Percentiles rank a stretch among this genome's conserved stretches.
Evolutionary conservation across 306 rosid species (phyloP).

Genomic region (Begonia loranthoides): DNA sequence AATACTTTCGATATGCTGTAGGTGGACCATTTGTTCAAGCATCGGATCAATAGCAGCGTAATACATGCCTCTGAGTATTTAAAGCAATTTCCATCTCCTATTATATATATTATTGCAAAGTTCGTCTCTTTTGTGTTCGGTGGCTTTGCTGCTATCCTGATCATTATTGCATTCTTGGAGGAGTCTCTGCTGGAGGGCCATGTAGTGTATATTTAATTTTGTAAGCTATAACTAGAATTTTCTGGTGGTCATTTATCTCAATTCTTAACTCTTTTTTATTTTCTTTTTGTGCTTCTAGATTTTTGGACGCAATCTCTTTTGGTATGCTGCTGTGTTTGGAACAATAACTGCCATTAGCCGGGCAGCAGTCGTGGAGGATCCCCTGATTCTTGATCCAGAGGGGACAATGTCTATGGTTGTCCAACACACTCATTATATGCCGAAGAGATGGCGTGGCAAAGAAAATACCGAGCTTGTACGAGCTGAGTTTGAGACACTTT

Average conservation of each 20-base stretch:
- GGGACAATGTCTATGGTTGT: conserved; percentile 81
- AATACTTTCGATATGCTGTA: conserved; percentile 15
- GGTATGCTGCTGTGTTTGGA: conserved; percentile 97
- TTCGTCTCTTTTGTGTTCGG: conserved; percentile 85
- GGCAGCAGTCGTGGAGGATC: conserved; percentile 56
- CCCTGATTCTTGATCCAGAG: conserved; percentile 63
- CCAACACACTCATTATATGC: conserved; percentile 92
- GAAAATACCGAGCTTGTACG: conserved; percentile 56
- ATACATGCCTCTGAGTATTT: conserved; percentile 70
- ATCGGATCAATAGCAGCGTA: conserved; percentile 72
- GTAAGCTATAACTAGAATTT: background rate
- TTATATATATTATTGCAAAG: conserved; percentile 66
- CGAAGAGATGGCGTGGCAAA: conserved; percentile 89
- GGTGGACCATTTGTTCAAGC: conserved; percentile 96
- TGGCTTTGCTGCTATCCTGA: conserved; percentile 86
- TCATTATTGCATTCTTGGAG: conserved; percentile 79
- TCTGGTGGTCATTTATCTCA: background rate
- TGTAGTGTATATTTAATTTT: conserved; percentile 32
- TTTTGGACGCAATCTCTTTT: conserved; percentile 85
- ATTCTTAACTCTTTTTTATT: background rate
- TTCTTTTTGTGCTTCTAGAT: conserved; percentile 32
- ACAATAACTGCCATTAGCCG: conserved; percentile 75
- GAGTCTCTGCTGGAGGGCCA: conserved; percentile 96
- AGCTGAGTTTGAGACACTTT: conserved; percentile 64
- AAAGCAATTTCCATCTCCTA: conserved; percentile 92